Evolutionary conservation across 1,284 basidiomycete genomes (phyloP).

Genomic region (Fomitopsis betulina): DNA sequence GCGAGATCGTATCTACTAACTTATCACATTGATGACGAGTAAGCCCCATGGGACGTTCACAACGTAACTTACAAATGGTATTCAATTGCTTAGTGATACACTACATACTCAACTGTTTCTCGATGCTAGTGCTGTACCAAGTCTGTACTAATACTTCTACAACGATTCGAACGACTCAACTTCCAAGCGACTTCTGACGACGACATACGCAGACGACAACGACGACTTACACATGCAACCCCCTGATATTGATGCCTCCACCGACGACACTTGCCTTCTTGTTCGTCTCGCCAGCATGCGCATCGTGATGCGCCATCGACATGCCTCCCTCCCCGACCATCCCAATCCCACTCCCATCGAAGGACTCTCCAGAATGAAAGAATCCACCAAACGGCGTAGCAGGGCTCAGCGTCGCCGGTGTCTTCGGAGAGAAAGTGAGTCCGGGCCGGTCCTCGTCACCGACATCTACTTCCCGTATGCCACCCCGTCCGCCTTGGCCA

Average conservation of each 20-base stretch:
- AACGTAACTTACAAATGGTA: background rate
- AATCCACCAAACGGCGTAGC: slow-evolving; percentile 34
- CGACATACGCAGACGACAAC: background rate
- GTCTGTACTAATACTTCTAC: background rate
- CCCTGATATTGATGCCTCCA: background rate
- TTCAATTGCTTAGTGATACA: background rate
- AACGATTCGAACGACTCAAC: no score
- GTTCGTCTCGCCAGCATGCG: background rate
- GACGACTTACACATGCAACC: background rate
- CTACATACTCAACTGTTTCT: background rate
- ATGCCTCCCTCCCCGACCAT: background rate
- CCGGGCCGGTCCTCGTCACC: slow-evolving; percentile 27
- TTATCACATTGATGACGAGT: no score
- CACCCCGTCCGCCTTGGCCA: background rate
- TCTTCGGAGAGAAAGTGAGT: slow-evolving; percentile 32
- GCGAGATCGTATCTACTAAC: no score
- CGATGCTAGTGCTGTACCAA: background rate
- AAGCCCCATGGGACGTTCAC: no score
- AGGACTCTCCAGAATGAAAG: slow-evolving; percentile 26
- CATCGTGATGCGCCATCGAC: background rate
- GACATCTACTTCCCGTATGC: slow-evolving; percentile 11
- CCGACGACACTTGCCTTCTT: background rate
- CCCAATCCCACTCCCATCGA: slow-evolving; percentile 16
- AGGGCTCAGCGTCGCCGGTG: slow-evolving; percentile 33
- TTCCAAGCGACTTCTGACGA: no score